Conservation (phyloP, 2,329 filamentous ascomycete species). For the Penicillium freii region DNA sequence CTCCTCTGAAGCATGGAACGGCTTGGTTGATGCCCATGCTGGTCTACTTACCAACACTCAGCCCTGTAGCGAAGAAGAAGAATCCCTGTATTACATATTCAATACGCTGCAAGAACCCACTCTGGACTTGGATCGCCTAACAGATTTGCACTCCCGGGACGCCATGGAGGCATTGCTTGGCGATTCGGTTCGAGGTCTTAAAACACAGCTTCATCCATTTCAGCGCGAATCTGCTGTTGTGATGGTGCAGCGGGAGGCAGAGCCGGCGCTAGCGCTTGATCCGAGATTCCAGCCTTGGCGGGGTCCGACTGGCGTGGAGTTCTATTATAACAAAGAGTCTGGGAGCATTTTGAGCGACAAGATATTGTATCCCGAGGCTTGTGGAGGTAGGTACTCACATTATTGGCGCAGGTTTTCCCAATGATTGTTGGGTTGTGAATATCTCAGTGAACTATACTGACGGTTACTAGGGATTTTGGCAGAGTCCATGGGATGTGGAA, state of each 20-base stretch:
- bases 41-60: slow-evolving; percentile 3
- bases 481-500: slow-evolving; percentile 62
- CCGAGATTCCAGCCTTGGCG: slow-evolving; percentile 63
- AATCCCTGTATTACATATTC: slow-evolving; percentile 52
- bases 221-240: slow-evolving; percentile 75
- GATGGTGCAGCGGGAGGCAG: slow-evolving; percentile 79
- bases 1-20: slow-evolving; percentile 41
- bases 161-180: slow-evolving; percentile 41
- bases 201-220: slow-evolving; percentile 69
- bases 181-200: slow-evolving; percentile 36
- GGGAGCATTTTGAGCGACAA: slow-evolving; percentile 64
- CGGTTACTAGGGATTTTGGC: slow-evolving; percentile 41
- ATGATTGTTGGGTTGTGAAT: background rate
- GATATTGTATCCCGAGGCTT: slow-evolving; percentile 68
- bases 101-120: slow-evolving; percentile 47
- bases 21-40: slow-evolving; percentile 17
- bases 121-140: slow-evolving; percentile 31
- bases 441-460: background rate
- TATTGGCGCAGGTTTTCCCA: background rate
- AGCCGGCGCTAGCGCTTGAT: slow-evolving; percentile 65
- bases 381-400: slow-evolving; percentile 58
- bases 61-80: slow-evolving; percentile 34
- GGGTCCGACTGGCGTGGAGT: slow-evolving; percentile 62
- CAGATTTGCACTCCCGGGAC: slow-evolving; percentile 31
- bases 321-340: slow-evolving; percentile 68